phyloP scores from a whole-genome alignment of 2,329 filamentous ascomycete genomes.

The Stemphylium vesicarium region DNA sequence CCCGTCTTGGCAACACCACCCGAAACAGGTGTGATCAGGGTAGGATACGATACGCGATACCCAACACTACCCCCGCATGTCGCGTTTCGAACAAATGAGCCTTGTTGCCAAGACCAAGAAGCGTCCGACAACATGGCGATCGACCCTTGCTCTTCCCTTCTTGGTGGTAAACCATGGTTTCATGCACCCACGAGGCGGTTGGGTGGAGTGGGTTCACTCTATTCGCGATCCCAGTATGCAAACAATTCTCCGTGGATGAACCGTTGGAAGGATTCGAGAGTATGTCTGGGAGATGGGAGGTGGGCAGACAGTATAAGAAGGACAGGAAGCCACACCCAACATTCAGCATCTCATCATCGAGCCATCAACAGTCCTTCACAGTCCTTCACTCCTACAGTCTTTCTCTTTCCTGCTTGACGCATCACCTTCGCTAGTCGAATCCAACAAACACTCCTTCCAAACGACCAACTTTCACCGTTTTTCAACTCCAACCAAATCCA shows the following conservation, averaged over 20 bases:
- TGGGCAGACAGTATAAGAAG: slow-evolving; percentile 19
- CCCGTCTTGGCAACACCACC: slow-evolving; percentile 4
- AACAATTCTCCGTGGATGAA: neutral
- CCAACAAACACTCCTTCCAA: slow-evolving; percentile 20
- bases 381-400: slow-evolving; percentile 10
- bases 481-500: slow-evolving; percentile 9
- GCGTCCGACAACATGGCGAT: slow-evolving; percentile 12
- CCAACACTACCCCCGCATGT: slow-evolving; percentile 13
- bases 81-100: slow-evolving; percentile 29
- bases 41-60: slow-evolving; percentile 15
- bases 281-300: neutral
- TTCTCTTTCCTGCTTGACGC: slow-evolving; percentile 27
- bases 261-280: neutral
- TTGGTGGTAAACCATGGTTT: slow-evolving; percentile 14
- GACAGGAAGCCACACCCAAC: slow-evolving; percentile 3
- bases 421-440: slow-evolving; percentile 27
- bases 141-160: slow-evolving; percentile 12
- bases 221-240: slow-evolving; percentile 3
- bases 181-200: slow-evolving; percentile 6
- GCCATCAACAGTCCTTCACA: slow-evolving; percentile 23
- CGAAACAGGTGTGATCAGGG: slow-evolving; percentile 4
- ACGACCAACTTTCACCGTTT: slow-evolving; percentile 11
- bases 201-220: slow-evolving; percentile 10
- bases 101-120: slow-evolving; percentile 10
- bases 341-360: slow-evolving; percentile 23